A percentile compares a stretch with the other conserved stretches of the same genome.
Evolutionary conservation across 176 grass and related monocot genomes (phyloP).

Genomic region (Calamus simplicifolius): DNA sequence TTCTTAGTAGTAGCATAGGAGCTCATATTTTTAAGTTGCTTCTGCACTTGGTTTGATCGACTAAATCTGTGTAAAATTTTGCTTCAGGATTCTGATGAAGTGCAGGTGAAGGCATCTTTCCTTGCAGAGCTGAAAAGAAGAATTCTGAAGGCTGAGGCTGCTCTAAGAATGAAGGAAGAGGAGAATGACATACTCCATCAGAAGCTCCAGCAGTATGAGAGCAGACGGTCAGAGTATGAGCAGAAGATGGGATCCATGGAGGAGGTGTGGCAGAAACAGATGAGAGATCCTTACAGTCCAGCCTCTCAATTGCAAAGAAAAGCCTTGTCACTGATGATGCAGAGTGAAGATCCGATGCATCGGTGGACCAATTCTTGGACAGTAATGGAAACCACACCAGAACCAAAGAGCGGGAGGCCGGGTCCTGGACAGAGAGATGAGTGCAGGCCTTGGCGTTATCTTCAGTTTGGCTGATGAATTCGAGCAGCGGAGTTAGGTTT

Average conservation of each 20-base stretch:
- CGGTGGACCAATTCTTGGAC: conserved; percentile 76
- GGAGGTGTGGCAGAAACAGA: conserved; percentile 98
- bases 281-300: conserved; percentile 83
- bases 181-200: conserved; percentile 87
- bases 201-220: conserved; percentile 79
- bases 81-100: conserved; percentile 71
- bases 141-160: conserved; percentile 56
- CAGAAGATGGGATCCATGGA: conserved; percentile 98
- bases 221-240: conserved; percentile 77
- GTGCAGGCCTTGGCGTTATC: conserved; percentile 45
- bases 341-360: conserved; percentile 60
- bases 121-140: conserved; percentile 78
- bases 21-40: not conserved
- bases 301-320: conserved; percentile 71
- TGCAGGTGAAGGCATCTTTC: conserved; percentile 72
- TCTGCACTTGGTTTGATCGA: not conserved
- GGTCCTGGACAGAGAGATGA: conserved; percentile 43
- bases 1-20: too few relatives aligned
- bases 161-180: conserved; percentile 73
- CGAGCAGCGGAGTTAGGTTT: conserved; percentile 73
- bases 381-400: conserved; percentile 26
- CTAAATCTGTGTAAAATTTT: not conserved
- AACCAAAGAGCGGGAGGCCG: conserved; percentile 21
- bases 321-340: conserved; percentile 76
- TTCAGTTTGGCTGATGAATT: conserved; percentile 55